These are phyloP conservation scores for Urtica urens DNA, from an alignment of 306 rosid genomes.

Conservation along the genomic window DNA sequence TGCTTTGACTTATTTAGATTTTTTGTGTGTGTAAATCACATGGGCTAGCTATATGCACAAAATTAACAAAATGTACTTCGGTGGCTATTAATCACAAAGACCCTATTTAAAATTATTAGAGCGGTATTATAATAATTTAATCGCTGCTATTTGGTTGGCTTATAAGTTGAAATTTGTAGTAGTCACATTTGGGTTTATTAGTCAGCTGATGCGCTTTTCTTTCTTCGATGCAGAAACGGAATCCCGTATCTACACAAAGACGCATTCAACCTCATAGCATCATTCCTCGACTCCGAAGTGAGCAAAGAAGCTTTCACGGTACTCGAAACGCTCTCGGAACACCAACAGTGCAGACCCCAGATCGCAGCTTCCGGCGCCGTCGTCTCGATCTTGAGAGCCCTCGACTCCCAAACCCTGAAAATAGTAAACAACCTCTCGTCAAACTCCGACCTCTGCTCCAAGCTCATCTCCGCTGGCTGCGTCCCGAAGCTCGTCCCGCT, in stretches of 20 bases:
- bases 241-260: constrained; percentile 33
- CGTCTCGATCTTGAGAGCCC: constrained; percentile 31
- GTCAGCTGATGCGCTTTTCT: constrained; percentile 1
- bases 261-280: constrained; percentile 31
- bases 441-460: constrained; percentile 27
- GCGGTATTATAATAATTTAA: too few relatives aligned
- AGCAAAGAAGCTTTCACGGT: constrained; percentile 48
- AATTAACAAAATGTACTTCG: too few relatives aligned
- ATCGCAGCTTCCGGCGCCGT: constrained; percentile 45
- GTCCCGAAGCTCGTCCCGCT: constrained; percentile 54
- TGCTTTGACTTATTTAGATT: too few relatives aligned
- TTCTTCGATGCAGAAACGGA: constrained; percentile 37
- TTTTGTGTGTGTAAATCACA: too few relatives aligned
- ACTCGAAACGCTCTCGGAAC: constrained; percentile 55
- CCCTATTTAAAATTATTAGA: too few relatives aligned
- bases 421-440: constrained; percentile 45
- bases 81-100: too few relatives aligned
- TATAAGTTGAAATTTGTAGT: too few relatives aligned
- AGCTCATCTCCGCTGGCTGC: constrained; percentile 39
- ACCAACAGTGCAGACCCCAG: constrained; percentile 23
- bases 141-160: too few relatives aligned
- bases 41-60: too few relatives aligned
- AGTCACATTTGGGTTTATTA: too few relatives aligned
- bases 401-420: constrained; percentile 40
- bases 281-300: constrained; percentile 48